Percentiles rank a stretch among this genome's conserved stretches.
Evolutionary conservation across 768 basidiomycete species (phyloP).

Genomic region (Leccinum subtestaceum): DNA sequence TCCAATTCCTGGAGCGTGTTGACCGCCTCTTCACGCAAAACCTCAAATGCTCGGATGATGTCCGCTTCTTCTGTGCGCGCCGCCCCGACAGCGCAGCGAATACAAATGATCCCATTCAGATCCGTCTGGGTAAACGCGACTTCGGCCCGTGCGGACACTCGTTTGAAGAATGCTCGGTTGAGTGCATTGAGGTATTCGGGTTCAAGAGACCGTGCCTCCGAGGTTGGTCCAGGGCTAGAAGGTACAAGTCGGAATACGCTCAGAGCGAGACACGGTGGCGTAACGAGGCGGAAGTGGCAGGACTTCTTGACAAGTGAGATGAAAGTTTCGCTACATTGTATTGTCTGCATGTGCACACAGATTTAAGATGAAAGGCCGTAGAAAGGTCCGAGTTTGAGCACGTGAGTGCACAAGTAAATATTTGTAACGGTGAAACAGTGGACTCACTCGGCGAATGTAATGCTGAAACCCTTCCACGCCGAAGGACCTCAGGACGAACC

Average conservation of each 20-base stretch:
- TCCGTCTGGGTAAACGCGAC: conserved; percentile 78
- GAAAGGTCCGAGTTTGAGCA: neutral
- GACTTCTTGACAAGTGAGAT: conserved; percentile 51
- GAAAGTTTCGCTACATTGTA: conserved; percentile 59
- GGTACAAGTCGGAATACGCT: conserved; percentile 72
- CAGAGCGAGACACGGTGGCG: conserved; percentile 68
- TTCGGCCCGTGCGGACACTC: conserved; percentile 57
- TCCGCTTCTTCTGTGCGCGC: conserved; percentile 62
- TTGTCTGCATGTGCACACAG: conserved; percentile 45
- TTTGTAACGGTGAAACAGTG: neutral
- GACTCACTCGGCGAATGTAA: conserved; percentile 53
- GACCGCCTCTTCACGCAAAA: conserved; percentile 56
- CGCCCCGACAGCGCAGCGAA: conserved; percentile 78
- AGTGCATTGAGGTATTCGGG: conserved; percentile 54
- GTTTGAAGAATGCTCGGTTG: conserved; percentile 60
- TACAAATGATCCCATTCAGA: conserved; percentile 68
- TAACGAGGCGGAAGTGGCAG: conserved; percentile 58
- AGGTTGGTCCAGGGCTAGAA: too few species aligned
- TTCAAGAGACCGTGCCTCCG: conserved; percentile 13
- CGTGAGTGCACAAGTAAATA: neutral
- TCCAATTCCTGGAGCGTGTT: conserved; percentile 44
- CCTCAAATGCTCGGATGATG: conserved; percentile 55
- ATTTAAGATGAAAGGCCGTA: neutral
- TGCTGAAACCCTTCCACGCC: conserved; percentile 77
- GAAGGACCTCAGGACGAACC: conserved; percentile 87